Base-by-base conservation (phyloP, 2,329 filamentous ascomycete species). In the Neurospora sp. region DNA sequence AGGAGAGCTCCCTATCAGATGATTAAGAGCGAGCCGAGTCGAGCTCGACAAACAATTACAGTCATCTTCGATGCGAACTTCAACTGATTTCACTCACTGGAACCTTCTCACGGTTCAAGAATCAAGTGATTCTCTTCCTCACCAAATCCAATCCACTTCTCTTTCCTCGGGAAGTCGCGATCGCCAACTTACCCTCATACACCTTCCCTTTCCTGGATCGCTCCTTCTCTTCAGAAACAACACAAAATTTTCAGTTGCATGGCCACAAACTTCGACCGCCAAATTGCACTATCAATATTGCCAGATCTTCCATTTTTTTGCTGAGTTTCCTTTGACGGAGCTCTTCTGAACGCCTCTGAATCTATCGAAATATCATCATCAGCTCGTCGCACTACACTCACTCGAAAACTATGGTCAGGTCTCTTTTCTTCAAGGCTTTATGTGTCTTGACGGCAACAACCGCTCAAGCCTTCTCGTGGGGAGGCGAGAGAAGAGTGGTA, bases 381-480 rank as follows among this genome's bases (percentile, higher is more conserved):
- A 41, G 62, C 33, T 37, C 43, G 36, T 71, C 66, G 66, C 40
- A 67, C 62, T 17, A 62, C 37, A 40, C 52, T 65, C 46, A 37
- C 33, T 19, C 52, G 4, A 33, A 1, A 33, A 11, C 39, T 4
- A 70, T 68, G 41, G 41, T n/a, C 41, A 72, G 62, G 2, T 66
- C 73, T 39, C 37, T 68, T 12, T 17, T 71, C 28, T 57, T 6
- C 23, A 2, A 72, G n/a, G 66, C 69, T 19, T 10, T 74, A 8
- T 68, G 72, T 15, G 69, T 38, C 37, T 39, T 73, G 8, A 62
- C 62, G 66, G 46, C 57, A 33, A 70, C 68, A 11, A 37, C 43
- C 40, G 39, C 71, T 41, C 37, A 38, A 8, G 69, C 65, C 6
- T 67, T 74, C 28, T 72, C 72, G 11, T 75, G 74, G 74, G 66